Evolutionary conservation across 768 basidiomycete genomes (phyloP).

Genomic region (Phlebiopsis gigantea): DNA sequence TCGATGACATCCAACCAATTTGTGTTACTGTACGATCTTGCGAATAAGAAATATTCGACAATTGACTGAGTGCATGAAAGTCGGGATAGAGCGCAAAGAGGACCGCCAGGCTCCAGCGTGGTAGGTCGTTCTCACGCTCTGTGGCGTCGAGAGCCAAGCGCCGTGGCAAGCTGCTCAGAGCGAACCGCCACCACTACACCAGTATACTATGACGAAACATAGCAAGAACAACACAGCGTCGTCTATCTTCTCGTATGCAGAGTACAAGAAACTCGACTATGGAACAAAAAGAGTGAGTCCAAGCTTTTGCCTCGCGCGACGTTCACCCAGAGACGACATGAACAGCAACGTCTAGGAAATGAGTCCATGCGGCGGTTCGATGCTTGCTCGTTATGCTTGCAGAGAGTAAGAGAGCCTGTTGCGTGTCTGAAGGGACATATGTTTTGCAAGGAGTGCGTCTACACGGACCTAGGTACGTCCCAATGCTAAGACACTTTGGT

Average conservation of each 20-base stretch:
- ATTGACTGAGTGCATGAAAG: conserved; percentile 9
- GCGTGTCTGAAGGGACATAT: conserved; percentile 84
- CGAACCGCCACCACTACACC: neutral
- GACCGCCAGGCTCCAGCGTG: neutral
- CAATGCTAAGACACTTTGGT: neutral
- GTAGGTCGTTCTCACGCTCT: neutral
- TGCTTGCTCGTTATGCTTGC: conserved; percentile 84
- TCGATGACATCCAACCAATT: no score
- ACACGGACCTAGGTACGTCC: conserved; percentile 75
- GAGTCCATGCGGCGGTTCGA: conserved; percentile 93
- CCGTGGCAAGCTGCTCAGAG: neutral
- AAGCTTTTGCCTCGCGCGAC: neutral
- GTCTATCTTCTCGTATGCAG: conserved; percentile 85
- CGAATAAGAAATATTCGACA: conserved; percentile 27
- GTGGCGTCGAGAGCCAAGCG: neutral
- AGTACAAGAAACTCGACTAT: conserved; percentile 81
- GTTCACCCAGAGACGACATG: conserved; percentile 6
- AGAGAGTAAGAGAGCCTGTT: conserved; percentile 77
- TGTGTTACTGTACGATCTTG: conserved; percentile 30
- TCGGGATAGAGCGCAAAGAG: neutral
- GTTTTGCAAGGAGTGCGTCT: conserved; percentile 94
- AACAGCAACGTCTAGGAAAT: conserved; percentile 74
- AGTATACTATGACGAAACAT: conserved; percentile 68
- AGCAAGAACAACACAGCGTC: conserved; percentile 89
- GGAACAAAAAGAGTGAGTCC: conserved; percentile 67